Conservation (phyloP, 306 rosid genomes). For the Fragaria iinumae region DNA sequence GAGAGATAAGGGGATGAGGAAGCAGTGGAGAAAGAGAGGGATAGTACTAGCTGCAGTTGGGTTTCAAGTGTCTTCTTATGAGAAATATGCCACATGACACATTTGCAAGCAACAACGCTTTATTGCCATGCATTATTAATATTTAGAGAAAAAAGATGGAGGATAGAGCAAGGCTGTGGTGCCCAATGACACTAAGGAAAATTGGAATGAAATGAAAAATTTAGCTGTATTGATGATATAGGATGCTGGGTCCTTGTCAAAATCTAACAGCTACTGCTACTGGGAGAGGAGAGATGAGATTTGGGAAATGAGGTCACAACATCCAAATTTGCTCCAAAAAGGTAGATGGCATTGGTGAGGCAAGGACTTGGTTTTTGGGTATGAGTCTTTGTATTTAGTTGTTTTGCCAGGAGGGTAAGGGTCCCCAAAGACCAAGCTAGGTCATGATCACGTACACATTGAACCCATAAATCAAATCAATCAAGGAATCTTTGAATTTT, state of each 20-base stretch:
- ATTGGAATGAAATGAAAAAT: conserved; percentile 39
- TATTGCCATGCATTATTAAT: conserved; percentile 25
- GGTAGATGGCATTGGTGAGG: conserved; percentile 50
- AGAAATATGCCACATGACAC: conserved; percentile 6
- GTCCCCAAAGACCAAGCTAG: conserved; percentile 38
- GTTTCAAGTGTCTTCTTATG: conserved; percentile 41
- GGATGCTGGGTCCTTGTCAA: conserved; percentile 46
- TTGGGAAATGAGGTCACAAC: conserved; percentile 47
- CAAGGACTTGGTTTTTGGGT: conserved; percentile 35
- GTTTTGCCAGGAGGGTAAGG: conserved; percentile 30
- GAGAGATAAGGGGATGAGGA: conserved; percentile 42
- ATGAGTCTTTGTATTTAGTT: conserved; percentile 26
- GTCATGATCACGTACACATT: conserved; percentile 20
- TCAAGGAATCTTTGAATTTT: conserved; percentile 30
- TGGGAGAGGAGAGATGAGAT: neutral
- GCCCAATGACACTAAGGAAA: conserved; percentile 32
- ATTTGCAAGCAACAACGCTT: neutral
- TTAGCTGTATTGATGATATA: conserved; percentile 29
- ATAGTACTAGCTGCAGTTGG: conserved; percentile 28
- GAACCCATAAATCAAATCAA: conserved; percentile 24
- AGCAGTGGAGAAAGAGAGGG: conserved; percentile 39
- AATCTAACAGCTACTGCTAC: conserved; percentile 44
- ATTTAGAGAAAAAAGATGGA: neutral
- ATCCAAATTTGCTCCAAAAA: conserved; percentile 51
- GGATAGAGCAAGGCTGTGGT: conserved; percentile 24